Evolutionary conservation across 2,329 filamentous ascomycete genomes (phyloP).

Genomic region (Diplodia mutila): DNA sequence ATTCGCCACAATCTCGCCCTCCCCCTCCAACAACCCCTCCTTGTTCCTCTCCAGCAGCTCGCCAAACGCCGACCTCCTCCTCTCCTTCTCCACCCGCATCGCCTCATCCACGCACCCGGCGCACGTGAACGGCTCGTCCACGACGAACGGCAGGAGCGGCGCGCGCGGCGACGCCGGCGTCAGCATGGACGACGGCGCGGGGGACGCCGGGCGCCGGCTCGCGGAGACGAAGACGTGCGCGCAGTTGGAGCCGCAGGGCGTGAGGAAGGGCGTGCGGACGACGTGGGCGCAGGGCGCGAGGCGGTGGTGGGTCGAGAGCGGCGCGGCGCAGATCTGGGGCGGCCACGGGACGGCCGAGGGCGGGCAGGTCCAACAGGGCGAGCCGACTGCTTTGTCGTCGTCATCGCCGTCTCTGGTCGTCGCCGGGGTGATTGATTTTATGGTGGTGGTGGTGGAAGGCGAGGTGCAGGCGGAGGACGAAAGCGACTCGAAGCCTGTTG

Average conservation of each 20-base stretch:
- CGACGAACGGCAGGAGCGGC: neutral
- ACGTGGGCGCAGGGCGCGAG: constrained; percentile 8
- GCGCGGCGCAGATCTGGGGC: constrained; percentile 11
- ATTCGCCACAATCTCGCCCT: neutral
- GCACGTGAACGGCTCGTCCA: neutral
- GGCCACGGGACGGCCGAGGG: neutral
- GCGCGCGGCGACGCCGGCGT: neutral
- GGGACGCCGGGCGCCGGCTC: neutral
- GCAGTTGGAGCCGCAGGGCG: constrained; percentile 12
- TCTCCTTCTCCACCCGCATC: neutral
- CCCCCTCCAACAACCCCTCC: neutral
- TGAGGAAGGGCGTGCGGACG: constrained; percentile 6
- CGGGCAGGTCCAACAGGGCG: neutral
- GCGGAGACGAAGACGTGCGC: neutral
- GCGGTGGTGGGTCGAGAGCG: constrained; percentile 10
- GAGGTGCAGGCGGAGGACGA: neutral
- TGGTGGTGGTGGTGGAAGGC: neutral
- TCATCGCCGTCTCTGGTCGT: neutral
- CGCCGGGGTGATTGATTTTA: too few species aligned
- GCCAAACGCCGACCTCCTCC: neutral
- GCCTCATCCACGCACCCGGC: neutral
- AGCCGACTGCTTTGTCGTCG: too few species aligned
- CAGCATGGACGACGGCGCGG: neutral
- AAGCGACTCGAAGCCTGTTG: neutral
- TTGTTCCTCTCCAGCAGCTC: neutral